Evolutionary conservation across 2,329 filamentous ascomycete genomes (phyloP).

Genomic region (Pyrenochaeta sp.): DNA sequence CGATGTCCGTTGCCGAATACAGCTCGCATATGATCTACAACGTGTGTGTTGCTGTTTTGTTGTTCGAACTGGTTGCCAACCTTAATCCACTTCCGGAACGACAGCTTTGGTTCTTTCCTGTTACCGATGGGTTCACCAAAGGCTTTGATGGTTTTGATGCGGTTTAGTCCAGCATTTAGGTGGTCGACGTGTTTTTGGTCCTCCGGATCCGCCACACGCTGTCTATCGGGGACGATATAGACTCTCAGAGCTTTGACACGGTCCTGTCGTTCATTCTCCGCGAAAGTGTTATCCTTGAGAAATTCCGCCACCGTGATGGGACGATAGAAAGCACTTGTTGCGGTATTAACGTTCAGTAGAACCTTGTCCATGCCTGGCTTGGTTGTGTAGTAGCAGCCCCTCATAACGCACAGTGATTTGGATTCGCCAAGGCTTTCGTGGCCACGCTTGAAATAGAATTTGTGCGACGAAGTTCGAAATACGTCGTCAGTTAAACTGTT

Average conservation of each 20-base stretch:
- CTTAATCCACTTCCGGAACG: neutral
- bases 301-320: conserved; percentile 16
- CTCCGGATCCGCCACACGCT: neutral
- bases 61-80: neutral
- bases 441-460: conserved; percentile 11
- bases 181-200: too few species aligned
- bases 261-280: neutral
- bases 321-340: conserved; percentile 17
- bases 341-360: conserved; percentile 13
- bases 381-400: conserved; percentile 19
- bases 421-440: neutral
- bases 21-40: conserved; percentile 1
- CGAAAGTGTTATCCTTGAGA: conserved; percentile 8
- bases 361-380: conserved; percentile 14
- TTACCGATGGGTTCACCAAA: neutral
- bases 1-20: neutral
- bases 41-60: conserved; percentile 1
- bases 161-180: neutral
- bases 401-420: conserved; percentile 8
- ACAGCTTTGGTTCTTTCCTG: neutral
- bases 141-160: conserved; percentile 7
- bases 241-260: conserved; percentile 5
- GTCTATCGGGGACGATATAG: neutral
- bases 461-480: conserved; percentile 4
- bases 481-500: conserved; percentile 1